Evolutionary conservation across 2,329 filamentous ascomycete genomes (phyloP).

Genomic region (Aspergillus floridensis): DNA sequence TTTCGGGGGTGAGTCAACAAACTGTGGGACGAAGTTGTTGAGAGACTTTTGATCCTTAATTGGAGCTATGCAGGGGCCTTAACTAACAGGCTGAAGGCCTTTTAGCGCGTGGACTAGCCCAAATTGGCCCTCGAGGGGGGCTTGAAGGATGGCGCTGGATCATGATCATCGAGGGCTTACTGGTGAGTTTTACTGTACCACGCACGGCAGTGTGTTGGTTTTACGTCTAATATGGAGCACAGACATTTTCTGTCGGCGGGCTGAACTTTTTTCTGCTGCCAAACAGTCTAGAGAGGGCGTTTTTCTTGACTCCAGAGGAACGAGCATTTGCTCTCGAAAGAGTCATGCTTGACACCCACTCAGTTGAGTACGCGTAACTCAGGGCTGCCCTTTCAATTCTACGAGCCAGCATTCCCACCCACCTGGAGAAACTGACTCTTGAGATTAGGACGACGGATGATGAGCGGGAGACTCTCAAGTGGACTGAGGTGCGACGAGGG

Average conservation of each 20-base stretch:
- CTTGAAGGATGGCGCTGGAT: constrained; percentile 62
- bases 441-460: constrained; percentile 16
- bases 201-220: background rate
- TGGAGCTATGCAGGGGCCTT: background rate
- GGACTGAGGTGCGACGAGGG: constrained; percentile 63
- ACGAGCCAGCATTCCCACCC: no score
- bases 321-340: constrained; percentile 50
- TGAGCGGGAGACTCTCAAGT: constrained; percentile 52
- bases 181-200: constrained; percentile 21
- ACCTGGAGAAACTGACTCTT: background rate
- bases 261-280: constrained; percentile 56
- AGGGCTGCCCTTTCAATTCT: background rate
- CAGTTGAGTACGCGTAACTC: constrained; percentile 24
- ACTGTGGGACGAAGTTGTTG: background rate
- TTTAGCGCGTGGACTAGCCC: constrained; percentile 59
- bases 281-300: constrained; percentile 54
- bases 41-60: background rate
- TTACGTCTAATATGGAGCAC: constrained; percentile 3
- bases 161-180: constrained; percentile 57
- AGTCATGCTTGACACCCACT: constrained; percentile 41
- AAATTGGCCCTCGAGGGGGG: constrained; percentile 56
- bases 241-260: constrained; percentile 56
- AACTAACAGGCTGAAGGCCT: constrained; percentile 41
- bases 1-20: constrained; percentile 51
- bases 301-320: constrained; percentile 55